phyloP scores from a whole-genome alignment of 768 basidiomycete genomes.

The Suillus hirtellus region DNA sequence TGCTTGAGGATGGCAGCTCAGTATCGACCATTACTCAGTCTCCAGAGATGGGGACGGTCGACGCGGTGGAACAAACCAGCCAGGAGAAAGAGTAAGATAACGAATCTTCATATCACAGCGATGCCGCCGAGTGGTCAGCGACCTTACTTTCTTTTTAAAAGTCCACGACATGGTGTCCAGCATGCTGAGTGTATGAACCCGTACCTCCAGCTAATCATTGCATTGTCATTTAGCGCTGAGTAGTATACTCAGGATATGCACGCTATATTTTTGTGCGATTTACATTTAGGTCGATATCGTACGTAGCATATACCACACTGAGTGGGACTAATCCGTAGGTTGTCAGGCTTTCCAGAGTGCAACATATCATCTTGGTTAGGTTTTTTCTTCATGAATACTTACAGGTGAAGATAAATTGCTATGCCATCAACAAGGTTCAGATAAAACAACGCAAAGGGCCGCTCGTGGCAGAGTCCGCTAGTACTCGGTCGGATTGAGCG shows the following conservation, averaged over 20 bases:
- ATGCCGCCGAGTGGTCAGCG: not conserved
- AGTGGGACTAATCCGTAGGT: no score
- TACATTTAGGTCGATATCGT: not conserved
- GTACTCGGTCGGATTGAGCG: no score
- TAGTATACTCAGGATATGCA: not conserved
- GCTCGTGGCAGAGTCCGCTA: no score
- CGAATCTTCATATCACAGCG: not conserved
- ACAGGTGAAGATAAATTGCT: no score
- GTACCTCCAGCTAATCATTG: not conserved
- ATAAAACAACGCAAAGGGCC: no score
- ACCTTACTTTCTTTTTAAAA: not conserved
- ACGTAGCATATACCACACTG: not conserved
- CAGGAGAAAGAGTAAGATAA: not conserved
- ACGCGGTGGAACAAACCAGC: not conserved
- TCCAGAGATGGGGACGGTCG: not conserved
- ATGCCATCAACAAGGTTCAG: no score
- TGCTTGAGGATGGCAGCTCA: not conserved
- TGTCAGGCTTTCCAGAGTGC: no score
- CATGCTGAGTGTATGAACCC: not conserved
- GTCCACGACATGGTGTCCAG: not conserved
- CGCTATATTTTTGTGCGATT: not conserved
- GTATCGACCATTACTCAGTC: not conserved
- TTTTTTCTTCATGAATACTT: no score
- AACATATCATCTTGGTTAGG: no score
- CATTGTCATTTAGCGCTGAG: not conserved